phyloP scores from a whole-genome alignment of 176 grass and related monocot species.

The Bothriochloa decipiens region DNA sequence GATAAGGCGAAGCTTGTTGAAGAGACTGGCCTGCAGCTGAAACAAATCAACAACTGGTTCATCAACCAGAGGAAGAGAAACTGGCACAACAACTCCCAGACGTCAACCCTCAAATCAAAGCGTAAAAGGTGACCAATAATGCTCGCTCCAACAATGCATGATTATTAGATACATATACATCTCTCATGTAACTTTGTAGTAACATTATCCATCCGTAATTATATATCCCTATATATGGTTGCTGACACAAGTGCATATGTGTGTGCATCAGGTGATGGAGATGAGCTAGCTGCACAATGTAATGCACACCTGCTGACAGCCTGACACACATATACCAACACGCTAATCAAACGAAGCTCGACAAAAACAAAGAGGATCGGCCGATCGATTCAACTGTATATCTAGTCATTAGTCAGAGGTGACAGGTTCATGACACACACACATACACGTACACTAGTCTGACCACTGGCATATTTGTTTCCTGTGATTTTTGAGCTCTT shows the following conservation, averaged over 20 bases:
- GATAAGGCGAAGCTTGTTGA: slow-evolving; percentile 99
- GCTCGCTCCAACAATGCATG: not conserved
- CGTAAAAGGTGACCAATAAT: slow-evolving; percentile 73
- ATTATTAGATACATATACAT: not conserved
- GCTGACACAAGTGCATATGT: too few species aligned
- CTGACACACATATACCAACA: slow-evolving; percentile 40
- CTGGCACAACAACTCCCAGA: slow-evolving; percentile 96
- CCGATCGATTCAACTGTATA: slow-evolving; percentile 42
- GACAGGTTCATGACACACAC: slow-evolving; percentile 49
- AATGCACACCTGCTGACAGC: slow-evolving; percentile 44
- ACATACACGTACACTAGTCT: slow-evolving; percentile 49
- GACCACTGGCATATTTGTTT: slow-evolving; percentile 52
- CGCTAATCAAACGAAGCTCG: slow-evolving; percentile 56
- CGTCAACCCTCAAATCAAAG: slow-evolving; percentile 95
- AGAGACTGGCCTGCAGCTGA: slow-evolving; percentile 96
- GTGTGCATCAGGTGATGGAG: too few species aligned
- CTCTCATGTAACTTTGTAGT: not conserved
- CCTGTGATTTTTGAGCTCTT: slow-evolving; percentile 45
- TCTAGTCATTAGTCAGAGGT: slow-evolving; percentile 60
- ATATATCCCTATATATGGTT: too few species aligned
- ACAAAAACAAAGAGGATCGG: slow-evolving; percentile 53
- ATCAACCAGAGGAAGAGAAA: slow-evolving; percentile 99
- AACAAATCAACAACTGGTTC: slow-evolving; percentile 99
- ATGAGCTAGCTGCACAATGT: slow-evolving; percentile 22
- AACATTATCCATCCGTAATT: not conserved